Conservation (phyloP, 169 alveolate genomes). For the Cryptosporidium ubiquitum region DNA sequence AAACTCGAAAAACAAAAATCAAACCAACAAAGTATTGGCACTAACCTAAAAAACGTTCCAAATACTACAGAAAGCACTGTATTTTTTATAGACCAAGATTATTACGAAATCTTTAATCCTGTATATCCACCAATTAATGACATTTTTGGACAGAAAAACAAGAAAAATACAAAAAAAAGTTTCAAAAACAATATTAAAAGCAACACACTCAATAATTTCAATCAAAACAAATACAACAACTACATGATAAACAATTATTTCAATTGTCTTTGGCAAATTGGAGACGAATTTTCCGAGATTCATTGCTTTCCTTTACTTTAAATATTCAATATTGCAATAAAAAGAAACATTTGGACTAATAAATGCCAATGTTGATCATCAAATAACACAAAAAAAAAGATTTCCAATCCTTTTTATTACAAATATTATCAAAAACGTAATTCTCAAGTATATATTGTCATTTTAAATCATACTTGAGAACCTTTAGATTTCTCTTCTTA, state of each 20-base stretch:
- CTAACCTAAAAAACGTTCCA: too few species aligned
- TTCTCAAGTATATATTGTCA: background rate
- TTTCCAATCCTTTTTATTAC: background rate
- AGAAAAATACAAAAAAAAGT: background rate
- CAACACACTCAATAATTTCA: background rate
- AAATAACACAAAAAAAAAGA: too few species aligned
- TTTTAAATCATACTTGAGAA: background rate
- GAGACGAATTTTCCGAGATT: conserved; percentile 53
- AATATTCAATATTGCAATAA: background rate
- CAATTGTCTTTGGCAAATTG: conserved; percentile 47
- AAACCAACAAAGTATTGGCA: background rate
- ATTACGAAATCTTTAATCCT: background rate
- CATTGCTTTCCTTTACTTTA: conserved; percentile 24
- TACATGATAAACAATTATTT: conserved; percentile 1
- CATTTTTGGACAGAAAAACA: background rate
- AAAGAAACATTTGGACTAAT: background rate
- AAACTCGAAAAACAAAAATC: background rate
- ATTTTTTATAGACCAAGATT: background rate
- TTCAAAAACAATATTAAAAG: background rate
- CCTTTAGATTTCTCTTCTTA: background rate
- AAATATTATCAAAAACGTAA: background rate
- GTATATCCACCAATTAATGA: background rate
- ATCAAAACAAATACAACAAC: background rate
- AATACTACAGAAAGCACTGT: background rate
- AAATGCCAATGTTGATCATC: background rate